Conservation (phyloP, 1,284 basidiomycete genomes). For the Phylloboletellus chloephorus region DNA sequence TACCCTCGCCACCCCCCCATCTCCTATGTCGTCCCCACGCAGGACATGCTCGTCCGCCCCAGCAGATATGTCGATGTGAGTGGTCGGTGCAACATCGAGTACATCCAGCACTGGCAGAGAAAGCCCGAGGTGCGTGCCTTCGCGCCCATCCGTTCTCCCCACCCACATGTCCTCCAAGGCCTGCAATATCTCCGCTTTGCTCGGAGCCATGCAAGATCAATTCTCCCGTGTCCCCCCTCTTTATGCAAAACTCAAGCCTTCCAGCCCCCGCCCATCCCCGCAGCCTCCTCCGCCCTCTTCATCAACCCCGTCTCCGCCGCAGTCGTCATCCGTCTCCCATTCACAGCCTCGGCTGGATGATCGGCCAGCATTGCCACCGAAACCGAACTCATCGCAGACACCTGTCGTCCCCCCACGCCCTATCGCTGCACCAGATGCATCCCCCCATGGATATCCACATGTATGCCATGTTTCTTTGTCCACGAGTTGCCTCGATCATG, state of each 20-base stretch:
- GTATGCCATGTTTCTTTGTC: constrained; percentile 13
- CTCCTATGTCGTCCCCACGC: constrained; percentile 92
- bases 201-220: constrained; percentile 70
- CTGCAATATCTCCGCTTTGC: constrained; percentile 59
- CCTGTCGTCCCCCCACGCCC: constrained; percentile 17
- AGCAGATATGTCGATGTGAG: constrained; percentile 77
- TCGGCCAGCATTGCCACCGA: constrained; percentile 45
- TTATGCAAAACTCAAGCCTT: constrained; percentile 72
- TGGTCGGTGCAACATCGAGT: constrained; percentile 67
- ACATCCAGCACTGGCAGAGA: constrained; percentile 71
- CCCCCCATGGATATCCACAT: constrained; percentile 14
- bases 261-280: constrained; percentile 17
- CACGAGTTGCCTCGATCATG: constrained; percentile 3
- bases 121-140: constrained; percentile 72
- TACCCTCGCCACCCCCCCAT: constrained; percentile 83
- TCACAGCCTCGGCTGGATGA: constrained; percentile 19
- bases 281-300: constrained; percentile 26
- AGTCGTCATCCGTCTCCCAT: constrained; percentile 11
- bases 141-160: constrained; percentile 14
- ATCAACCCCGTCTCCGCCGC: constrained; percentile 16
- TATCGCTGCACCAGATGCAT: constrained; percentile 7
- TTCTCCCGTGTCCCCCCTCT: constrained; percentile 88
- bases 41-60: constrained; percentile 83
- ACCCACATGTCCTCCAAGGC: constrained; percentile 41
- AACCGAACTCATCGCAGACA: constrained; percentile 33